These are phyloP conservation scores for Salvia rosmarinus DNA, from an alignment of 257 asterid genomes.

Conservation along the genomic window DNA sequence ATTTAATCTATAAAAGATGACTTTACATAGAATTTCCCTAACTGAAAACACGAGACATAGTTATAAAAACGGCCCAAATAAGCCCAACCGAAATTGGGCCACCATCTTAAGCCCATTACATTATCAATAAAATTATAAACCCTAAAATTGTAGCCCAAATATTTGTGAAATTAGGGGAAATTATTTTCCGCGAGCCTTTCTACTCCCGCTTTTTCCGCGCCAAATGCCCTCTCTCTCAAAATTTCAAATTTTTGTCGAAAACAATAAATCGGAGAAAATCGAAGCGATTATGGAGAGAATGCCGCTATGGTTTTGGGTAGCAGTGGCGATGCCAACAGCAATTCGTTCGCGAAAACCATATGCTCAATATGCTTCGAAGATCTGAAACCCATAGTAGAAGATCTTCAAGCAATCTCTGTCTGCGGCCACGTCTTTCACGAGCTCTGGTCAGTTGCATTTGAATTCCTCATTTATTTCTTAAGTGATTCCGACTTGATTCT, in stretches of 20 bases:
- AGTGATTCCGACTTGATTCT: not conserved
- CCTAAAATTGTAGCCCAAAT: slow-evolving; percentile 22
- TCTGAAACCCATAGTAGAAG: slow-evolving; percentile 84
- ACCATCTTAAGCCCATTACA: not conserved
- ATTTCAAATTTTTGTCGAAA: slow-evolving; percentile 25
- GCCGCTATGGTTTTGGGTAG: slow-evolving; percentile 49
- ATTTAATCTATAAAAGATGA: too few species aligned
- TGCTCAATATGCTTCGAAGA: slow-evolving; percentile 95
- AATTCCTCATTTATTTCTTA: not conserved
- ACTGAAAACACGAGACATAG: not conserved
- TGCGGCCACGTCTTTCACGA: slow-evolving; percentile 99
- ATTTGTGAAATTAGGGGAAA: not conserved
- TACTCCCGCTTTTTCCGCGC: slow-evolving; percentile 36
- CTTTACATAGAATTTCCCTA: too few species aligned
- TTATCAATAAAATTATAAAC: not conserved
- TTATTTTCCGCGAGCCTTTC: not conserved
- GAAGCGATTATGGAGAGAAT: slow-evolving; percentile 17
- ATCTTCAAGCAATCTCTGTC: slow-evolving; percentile 80
- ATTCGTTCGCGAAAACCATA: slow-evolving; percentile 70
- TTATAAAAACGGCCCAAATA: not conserved
- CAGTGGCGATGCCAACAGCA: slow-evolving; percentile 24
- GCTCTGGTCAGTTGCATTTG: slow-evolving; percentile 63
- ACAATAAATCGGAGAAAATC: slow-evolving; percentile 28
- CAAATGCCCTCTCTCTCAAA: slow-evolving; percentile 20
- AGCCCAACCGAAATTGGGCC: not conserved